Conservation (phyloP, 176 grass and related monocot genomes). For the Oryza nivara region DNA sequence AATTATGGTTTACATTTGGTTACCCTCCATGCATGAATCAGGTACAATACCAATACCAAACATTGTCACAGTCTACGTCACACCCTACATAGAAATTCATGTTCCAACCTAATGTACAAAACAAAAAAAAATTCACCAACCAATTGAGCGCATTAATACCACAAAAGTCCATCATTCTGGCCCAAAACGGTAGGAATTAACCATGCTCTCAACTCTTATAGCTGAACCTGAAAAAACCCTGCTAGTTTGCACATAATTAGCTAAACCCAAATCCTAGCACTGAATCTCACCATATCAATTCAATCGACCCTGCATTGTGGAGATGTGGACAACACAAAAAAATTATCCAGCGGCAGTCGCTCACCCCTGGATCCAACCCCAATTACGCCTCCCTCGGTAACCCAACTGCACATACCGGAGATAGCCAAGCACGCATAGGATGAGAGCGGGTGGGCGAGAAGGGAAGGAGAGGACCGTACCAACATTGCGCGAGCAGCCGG, state of each 20-base stretch:
- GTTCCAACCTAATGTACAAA: background rate
- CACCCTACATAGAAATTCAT: background rate
- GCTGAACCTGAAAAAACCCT: background rate
- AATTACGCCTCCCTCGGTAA: conserved; percentile 6
- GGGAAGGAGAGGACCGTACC: conserved; percentile 30
- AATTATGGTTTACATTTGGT: background rate
- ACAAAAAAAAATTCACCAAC: background rate
- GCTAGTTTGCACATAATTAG: background rate
- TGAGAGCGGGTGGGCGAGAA: too few species aligned
- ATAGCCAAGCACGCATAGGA: background rate
- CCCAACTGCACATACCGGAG: background rate
- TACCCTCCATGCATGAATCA: background rate
- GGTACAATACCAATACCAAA: background rate
- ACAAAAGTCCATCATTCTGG: background rate
- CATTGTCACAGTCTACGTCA: background rate
- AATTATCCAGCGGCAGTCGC: too few species aligned
- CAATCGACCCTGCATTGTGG: background rate
- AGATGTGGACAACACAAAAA: background rate
- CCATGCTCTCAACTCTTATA: background rate
- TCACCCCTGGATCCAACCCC: conserved; percentile 12
- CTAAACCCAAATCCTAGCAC: background rate
- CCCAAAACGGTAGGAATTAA: background rate
- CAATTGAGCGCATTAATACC: background rate
- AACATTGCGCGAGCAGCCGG: conserved; percentile 40
- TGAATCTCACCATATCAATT: background rate